phyloP scores from a whole-genome alignment of 805 yeast species.

The Sugiyamaella americana region DNA sequence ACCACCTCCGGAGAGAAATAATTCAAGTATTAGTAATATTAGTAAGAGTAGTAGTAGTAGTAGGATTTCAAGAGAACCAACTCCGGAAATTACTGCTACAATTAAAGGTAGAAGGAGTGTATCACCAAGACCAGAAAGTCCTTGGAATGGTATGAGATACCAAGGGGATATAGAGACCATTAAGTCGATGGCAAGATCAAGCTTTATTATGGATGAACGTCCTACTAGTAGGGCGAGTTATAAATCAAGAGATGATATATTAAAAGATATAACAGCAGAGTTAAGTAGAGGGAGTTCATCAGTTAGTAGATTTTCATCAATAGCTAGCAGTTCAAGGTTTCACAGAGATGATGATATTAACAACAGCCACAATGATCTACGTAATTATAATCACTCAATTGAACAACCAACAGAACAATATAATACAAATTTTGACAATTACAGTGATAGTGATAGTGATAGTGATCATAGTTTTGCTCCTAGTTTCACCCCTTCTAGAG shows the following conservation, averaged over 20 bases:
- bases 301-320: not conserved
- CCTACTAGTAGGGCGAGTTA: not conserved
- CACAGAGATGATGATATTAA: not conserved
- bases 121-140: slow-evolving; percentile 3
- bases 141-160: slow-evolving; percentile 1
- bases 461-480: not conserved
- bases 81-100: not conserved
- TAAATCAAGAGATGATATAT: slow-evolving; percentile 26
- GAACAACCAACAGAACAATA: not conserved
- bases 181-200: not conserved
- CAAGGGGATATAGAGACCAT: not conserved
- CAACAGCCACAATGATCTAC: too few relatives aligned
- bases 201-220: not conserved
- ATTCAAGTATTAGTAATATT: not conserved
- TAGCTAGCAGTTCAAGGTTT: not conserved
- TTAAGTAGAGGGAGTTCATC: slow-evolving; percentile 16
- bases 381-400: too few relatives aligned
- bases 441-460: not conserved
- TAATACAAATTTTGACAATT: not conserved
- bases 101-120: not conserved
- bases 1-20: not conserved
- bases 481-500: not conserved
- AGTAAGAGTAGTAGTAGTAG: not conserved
- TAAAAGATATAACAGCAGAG: slow-evolving; percentile 24
- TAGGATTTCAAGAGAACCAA: not conserved